Evolutionary conservation across 495 filamentous ascomycete species (phyloP).

Genomic region (Achaetomiella virescens): DNA sequence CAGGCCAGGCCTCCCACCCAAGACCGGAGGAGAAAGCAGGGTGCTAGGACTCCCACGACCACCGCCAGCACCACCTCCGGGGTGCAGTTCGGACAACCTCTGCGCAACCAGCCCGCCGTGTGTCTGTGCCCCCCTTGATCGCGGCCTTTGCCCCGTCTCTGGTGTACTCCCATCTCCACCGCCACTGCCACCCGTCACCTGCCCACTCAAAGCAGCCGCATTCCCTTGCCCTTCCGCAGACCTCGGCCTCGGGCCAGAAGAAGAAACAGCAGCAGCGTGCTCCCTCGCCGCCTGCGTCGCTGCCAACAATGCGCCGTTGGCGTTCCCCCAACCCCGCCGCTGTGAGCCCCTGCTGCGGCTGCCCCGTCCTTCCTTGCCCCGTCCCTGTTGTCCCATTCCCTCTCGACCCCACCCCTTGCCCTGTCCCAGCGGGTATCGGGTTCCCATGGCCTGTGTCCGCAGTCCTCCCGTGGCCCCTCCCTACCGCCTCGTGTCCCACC

Average conservation of each 20-base stretch:
- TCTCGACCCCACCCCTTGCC: no score
- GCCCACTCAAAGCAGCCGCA: conserved; percentile 5
- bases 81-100: conserved; percentile 11
- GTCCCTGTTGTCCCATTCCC: neutral
- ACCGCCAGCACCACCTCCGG: neutral
- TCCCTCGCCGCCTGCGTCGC: conserved; percentile 33
- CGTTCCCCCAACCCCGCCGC: conserved; percentile 16
- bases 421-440: no score
- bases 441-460: neutral
- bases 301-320: conserved; percentile 45
- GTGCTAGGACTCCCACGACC: neutral
- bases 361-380: neutral
- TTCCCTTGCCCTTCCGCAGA: neutral
- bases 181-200: conserved; percentile 12
- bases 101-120: conserved; percentile 4
- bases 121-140: neutral
- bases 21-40: conserved; percentile 13
- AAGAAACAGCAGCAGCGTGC: neutral
- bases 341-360: conserved; percentile 8
- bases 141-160: neutral
- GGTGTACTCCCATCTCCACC: neutral
- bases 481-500: no score
- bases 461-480: no score
- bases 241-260: neutral
- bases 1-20: conserved; percentile 12